Conservation (phyloP, 2,329 filamentous ascomycete species). For the Ceratocystis lukuohia region DNA sequence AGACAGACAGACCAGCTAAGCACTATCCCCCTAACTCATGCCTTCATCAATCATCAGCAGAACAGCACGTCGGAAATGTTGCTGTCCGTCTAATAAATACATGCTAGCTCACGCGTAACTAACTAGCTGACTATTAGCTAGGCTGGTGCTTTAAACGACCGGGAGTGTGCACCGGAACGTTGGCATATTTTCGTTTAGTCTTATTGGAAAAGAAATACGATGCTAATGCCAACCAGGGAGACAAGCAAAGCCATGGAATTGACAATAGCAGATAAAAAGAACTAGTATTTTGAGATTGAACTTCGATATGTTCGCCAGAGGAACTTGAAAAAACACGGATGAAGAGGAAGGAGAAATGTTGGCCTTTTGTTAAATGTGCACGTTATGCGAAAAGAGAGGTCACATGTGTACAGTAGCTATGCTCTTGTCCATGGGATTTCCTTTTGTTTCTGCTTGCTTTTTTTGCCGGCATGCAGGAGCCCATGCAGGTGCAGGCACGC, state of each 20-base stretch:
- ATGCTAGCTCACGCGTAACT: not conserved
- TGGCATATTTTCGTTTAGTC: not conserved
- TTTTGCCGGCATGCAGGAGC: not conserved
- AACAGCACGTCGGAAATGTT: not conserved
- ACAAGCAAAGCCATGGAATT: no score
- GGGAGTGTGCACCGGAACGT: not conserved
- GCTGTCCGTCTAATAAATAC: not conserved
- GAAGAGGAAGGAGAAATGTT: no score
- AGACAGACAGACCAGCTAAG: no score
- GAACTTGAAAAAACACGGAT: no score
- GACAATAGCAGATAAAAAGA: no score
- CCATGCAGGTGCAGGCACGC: constrained; percentile 8
- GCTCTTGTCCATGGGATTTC: not conserved
- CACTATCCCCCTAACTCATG: no score
- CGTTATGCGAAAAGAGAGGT: not conserved
- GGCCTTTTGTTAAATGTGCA: not conserved
- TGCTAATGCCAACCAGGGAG: not conserved
- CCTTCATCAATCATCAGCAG: not conserved
- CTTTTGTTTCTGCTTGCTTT: not conserved
- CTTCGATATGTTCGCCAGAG: no score
- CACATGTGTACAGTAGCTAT: not conserved
- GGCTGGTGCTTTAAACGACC: not conserved
- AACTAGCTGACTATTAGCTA: not conserved
- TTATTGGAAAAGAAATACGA: not conserved
- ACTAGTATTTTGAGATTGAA: no score